phyloP scores from a whole-genome alignment of 2,329 filamentous ascomycete genomes.

The Monilinia polystroma region DNA sequence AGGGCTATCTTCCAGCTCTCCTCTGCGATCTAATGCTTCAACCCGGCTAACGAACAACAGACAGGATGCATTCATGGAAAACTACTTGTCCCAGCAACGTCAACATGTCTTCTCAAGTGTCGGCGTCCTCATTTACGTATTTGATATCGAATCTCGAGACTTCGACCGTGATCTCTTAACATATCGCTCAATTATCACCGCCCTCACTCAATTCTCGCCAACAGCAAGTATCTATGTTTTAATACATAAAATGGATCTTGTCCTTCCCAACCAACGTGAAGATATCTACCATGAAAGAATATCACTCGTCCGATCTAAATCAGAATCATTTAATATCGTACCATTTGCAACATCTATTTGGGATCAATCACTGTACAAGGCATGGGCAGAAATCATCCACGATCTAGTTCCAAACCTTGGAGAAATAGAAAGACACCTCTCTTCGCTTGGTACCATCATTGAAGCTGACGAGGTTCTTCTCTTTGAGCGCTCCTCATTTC shows the following conservation, averaged over 20 bases:
- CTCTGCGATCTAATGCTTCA: background rate
- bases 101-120: conserved; percentile 96
- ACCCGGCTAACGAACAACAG: conserved; percentile 46
- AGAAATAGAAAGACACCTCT: conserved; percentile 83
- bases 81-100: conserved; percentile 93
- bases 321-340: conserved; percentile 71
- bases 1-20: background rate
- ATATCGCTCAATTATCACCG: conserved; percentile 86
- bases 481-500: conserved; percentile 93
- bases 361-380: conserved; percentile 97
- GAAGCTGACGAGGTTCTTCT: conserved; percentile 91
- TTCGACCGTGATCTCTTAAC: conserved; percentile 90
- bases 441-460: conserved; percentile 78
- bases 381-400: conserved; percentile 98
- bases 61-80: conserved; percentile 98
- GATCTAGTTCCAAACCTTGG: conserved; percentile 92
- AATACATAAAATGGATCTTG: conserved; percentile 98
- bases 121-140: conserved; percentile 97
- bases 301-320: conserved; percentile 72
- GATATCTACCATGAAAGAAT: conserved; percentile 83
- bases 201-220: conserved; percentile 79
- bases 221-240: conserved; percentile 87
- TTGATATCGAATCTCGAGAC: conserved; percentile 95
- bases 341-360: conserved; percentile 96
- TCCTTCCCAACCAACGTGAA: conserved; percentile 75